Evolutionary conservation across 2,329 filamentous ascomycete species (phyloP), one percentile per base, ranked within the genome.

Genomic region (Fusarium penzigii): DNA sequence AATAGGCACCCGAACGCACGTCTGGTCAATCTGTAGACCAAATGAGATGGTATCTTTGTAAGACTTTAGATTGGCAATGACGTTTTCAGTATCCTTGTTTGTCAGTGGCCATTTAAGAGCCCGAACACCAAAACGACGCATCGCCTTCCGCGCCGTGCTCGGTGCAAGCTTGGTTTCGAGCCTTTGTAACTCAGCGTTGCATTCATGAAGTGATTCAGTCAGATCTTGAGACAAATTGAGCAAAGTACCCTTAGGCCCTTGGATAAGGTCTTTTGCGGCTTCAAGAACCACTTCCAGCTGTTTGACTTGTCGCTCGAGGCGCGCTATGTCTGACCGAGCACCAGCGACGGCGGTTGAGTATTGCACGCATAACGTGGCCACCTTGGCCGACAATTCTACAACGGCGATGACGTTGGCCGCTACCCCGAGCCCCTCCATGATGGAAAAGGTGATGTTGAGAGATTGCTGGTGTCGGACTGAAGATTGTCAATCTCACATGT

Each of bases 41-140:
- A 16, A 17, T n/a, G 11, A 38, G 9, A 52, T 47, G 13, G 39
- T 52, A 8, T 16, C 40, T 5, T 29, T n/a, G 7, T 55, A 42
- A 13, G 10, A 34, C 2, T 51, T 48, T 5, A 54, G 43, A n/a
- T 44, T 44, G 29, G 43, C 34, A 6, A 54, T 4, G 17, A 57
- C 39, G n/a, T 34, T 13, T 16, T 13, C 16, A 14, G 52, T 43
- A 29, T 56, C 47, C 40, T 49, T 56, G n/a, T 45, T 53, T 36
- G 50, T 14, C 11, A 56, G 51, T 17, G 46, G 51, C 53, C 53
- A 56, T 16, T 42, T 56, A 29, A 56, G 44, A 25, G 47, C 50
- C 17, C 39, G 48, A 11, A 53, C 29, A 6, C 50, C 45, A 14
- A 53, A 20, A 1, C 44, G 42, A n/a, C 47, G 42, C 43, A 54